Base-by-base conservation (phyloP, 306 rosid genomes). In the Luffa aegyptiaca region DNA sequence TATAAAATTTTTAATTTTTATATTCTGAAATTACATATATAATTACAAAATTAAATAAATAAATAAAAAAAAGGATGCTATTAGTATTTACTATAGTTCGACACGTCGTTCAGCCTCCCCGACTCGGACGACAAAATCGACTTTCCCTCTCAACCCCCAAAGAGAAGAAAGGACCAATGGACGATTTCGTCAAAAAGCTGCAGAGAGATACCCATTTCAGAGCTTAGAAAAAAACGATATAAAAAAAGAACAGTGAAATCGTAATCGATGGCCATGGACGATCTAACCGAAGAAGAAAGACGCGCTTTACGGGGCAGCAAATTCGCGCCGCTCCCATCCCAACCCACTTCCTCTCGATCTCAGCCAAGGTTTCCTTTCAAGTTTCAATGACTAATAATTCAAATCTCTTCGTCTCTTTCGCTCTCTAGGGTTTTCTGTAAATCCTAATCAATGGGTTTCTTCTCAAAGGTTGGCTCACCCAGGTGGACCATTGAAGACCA, bases 271-370 rank as follows among this genome's bases (percentile, higher is more conserved):
- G 86, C 42, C 82, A 87, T 65, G 57, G 45, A 44, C 31, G 68
- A 80, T 80, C 65, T 94, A 0, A 90, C 83, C 85, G 97, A 94
- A 82, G 97, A 94, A 14, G 97, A 94, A 81, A 86, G 88, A 81
- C 93, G 88, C 2, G 98, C 97, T 3, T 89, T 92, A 66, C 75
- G 97, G 21, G 97, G 97, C 56, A 94, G 98, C 87, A 94, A 94
- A 78, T 94, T 94, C 88, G 98, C 98, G 1, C 98, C 98, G 44
- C 97, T 94, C 42, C 88, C 92, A 33, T 74, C 87, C 10, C 82
- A 79, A 13, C 85, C 96, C 4, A 52, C 86, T 13, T 31, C 89
- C 58, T 82, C 92, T 48, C 81, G 84, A 7, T 59, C 89, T 70
- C 92, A 84, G 81, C 88, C 93, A 79, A 90, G 98, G 98, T 93